Evolutionary conservation across 2,329 filamentous ascomycete species (phyloP), one percentile per base, ranked within the genome.

Genomic region (Pseudocercospora fijiensis): DNA sequence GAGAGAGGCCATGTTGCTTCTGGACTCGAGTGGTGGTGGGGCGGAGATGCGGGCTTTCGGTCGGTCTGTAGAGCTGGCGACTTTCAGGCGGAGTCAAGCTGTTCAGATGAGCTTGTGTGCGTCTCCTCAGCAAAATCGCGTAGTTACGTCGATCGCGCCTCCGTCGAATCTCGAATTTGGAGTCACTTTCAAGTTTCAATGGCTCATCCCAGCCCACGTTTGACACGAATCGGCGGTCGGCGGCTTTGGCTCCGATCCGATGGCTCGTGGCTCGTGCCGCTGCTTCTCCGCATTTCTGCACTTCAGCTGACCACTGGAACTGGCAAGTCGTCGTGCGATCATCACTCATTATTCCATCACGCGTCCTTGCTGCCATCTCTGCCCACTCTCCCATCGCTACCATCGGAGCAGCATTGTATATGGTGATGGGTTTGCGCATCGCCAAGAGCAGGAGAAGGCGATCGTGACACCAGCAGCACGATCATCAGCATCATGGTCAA

Each of bases 401-500:
- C 58, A 58, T 57, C 51, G 7, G 7, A 3, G 52, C 51, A 37
- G 41, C 26, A 63, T 67, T 58, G 55, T 45, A 30, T 52, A 56
- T 37, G 63, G 65, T 62, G 62, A 69, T 67, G 65, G 59, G 63
- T 47, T 55, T 33, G 22, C 27, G 47, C 51, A 43, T 30, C 27
- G 57, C 60, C 33, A 66, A 58, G 47, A 60, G 52, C 53, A 56
- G 18, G n/a, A 41, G 28, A 56, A 56, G 28, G 53, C 28, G 30
- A 20, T 27, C 33, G 18, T 56, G 53, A 56, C 8, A 41, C 37
- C 6, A 41, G 37, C 37, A 18, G 24, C 27, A 37, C 53, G 9
- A 18, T 24, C 28, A n/a, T 13, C 26, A 20, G 30, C 53, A 65
- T 60, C 59, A 83, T 83, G 81, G 81, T 83, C 70, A 82, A 82